phyloP scores from a whole-genome alignment of 805 yeast genomes.

The Saturnispora kantuleensis region DNA sequence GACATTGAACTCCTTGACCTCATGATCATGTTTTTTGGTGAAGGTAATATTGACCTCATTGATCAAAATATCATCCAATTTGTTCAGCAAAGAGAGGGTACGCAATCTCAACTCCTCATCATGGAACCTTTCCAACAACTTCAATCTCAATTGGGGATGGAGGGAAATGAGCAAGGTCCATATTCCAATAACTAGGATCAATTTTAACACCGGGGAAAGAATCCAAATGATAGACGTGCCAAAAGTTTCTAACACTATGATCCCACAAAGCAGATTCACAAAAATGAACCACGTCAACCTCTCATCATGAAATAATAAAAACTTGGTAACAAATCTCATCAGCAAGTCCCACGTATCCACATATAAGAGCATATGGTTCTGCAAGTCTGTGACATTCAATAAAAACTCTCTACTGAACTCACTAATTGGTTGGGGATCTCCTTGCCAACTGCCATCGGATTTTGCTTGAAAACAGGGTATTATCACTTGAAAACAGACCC shows the following conservation, averaged over 20 bases:
- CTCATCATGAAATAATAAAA: constrained; percentile 58
- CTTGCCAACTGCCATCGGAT: constrained; percentile 45
- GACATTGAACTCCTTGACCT: constrained; percentile 46
- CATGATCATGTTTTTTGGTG: constrained; percentile 28
- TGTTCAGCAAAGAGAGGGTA: constrained; percentile 38
- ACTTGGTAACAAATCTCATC: constrained; percentile 38
- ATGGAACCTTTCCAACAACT: constrained; percentile 36
- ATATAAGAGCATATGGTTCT: constrained; percentile 66
- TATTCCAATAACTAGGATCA: constrained; percentile 27
- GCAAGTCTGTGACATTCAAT: constrained; percentile 72
- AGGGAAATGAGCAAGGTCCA: constrained; percentile 40
- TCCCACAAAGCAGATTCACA: constrained; percentile 21
- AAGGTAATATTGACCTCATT: constrained; percentile 29
- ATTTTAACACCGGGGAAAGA: constrained; percentile 24
- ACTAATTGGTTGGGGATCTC: constrained; percentile 60
- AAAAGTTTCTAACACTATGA: constrained; percentile 22
- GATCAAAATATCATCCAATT: constrained; percentile 34
- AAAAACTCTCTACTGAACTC: constrained; percentile 71
- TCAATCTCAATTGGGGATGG: constrained; percentile 48
- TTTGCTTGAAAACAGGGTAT: constrained; percentile 53
- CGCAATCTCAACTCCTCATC: constrained; percentile 58
- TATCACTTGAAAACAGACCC: constrained; percentile 45
- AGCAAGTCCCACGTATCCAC: constrained; percentile 52
- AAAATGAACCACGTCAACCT: constrained; percentile 45
- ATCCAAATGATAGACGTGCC: constrained; percentile 15